Evolutionary conservation across 2,329 filamentous ascomycete species (phyloP), one percentile per base, ranked within the genome.

Genomic region (Ustulina deusta): DNA sequence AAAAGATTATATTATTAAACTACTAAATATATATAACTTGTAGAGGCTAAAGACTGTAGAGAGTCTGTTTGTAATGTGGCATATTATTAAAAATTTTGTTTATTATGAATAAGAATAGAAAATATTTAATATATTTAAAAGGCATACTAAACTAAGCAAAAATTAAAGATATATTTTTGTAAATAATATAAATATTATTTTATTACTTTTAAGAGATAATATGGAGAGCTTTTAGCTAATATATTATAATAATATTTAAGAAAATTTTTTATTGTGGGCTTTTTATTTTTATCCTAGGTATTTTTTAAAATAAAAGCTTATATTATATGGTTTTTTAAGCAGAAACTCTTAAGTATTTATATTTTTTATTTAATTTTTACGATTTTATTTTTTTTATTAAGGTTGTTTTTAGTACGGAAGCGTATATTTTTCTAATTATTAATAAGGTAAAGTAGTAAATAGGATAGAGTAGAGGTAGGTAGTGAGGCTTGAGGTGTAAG

Each of bases 101-200:
- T 98, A 98, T 80, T 87, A 95, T 27, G 89, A 97, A 74, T 97
- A 94, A 94, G 95, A 95, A 10, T 98, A 95, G 95, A 90, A 97
- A 75, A 97, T 98, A 89, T 98, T 98, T 82, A 89, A 93, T 77
- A 89, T 90, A 0, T 98, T 97, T 77, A 84, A 94, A 78, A 90
- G 92, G 74, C 87, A 75, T 49, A 73, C 73, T 1, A 72, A 68
- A 25, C 7, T 71, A 2, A 44, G 62, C 34, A 51, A 61, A 48
- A 55, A 29, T 1, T 40, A 46, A 17, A 54, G 73, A 1, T 75
- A 74, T 40, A 71, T 71, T 25, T 74, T 71, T 10, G 38, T 75
- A 7, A 63, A 70, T 25, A 61, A 75, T 52, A 72, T 75, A 11
- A 74, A 73, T 36, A 52, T 66, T 5, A 58, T 75, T 13, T 73